Evolutionary conservation across 2,329 filamentous ascomycete species (phyloP), one percentile per base, ranked within the genome.

Genomic region (Rhinocladiella mackenziei): DNA sequence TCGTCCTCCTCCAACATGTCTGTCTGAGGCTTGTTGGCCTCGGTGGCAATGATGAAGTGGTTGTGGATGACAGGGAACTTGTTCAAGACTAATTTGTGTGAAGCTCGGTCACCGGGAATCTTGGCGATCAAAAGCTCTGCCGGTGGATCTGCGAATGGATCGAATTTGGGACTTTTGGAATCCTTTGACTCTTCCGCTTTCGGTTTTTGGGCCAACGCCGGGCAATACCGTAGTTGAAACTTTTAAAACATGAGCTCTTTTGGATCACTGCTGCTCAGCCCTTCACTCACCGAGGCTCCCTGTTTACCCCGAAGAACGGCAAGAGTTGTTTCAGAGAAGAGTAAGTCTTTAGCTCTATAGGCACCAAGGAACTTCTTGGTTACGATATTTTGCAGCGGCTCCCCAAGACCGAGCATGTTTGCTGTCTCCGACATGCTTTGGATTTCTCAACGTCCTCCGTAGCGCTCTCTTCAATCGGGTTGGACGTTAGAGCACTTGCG

Each of bases 31-130:
- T 66, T 65, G 58, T 64, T 71, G 6, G 51, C 54, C 30, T 60
- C 68, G 3, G 70, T 73, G n/a, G 69, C 65, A 33, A 73, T 62
- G 35, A 73, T 72, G 54, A 72, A 73, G 51, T 73, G 70, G 41
- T 72, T 65, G 5, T 62, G 61, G 10, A 73, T 73, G 4, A 73
- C 66, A 6, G 70, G 70, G 49, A 63, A 73, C 51, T 73, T 73
- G 51, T 73, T 73, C 43, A 73, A 50, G 17, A 73, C 65, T 25
- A 73, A 56, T 18, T 58, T 56, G 55, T 72, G 65, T 1, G 62
- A 61, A 3, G 65, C 62, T 4, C 51, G 45, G n/a, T 33, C 11
- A 9, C 14, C 28, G 1, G 68, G 67, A 28, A 71, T 61, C 15
- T 62, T 57, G 14, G 68, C 59, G 43, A 73, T 56, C 34, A 72